Evolutionary conservation across 2,329 filamentous ascomycete species (phyloP).

Genomic region (Scorias spongiosa): DNA sequence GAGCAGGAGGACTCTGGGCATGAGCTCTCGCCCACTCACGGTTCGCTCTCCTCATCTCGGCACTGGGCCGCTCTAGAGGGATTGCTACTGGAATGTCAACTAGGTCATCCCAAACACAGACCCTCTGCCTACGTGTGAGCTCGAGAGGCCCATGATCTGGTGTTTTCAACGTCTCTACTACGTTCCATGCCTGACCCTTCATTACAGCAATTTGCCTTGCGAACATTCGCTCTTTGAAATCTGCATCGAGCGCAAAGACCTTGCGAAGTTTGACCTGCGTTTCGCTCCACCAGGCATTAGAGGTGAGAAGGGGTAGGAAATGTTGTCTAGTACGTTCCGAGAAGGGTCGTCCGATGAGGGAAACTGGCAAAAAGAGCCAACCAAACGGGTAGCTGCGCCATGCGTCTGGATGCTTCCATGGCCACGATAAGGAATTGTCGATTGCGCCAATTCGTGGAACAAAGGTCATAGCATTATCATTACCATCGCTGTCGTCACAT

Average conservation of each 20-base stretch:
- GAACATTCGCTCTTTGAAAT: constrained; percentile 99
- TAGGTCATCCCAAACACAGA: constrained; percentile 95
- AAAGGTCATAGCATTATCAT: constrained; percentile 33
- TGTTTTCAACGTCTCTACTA: constrained; percentile 91
- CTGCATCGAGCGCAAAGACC: constrained; percentile 80
- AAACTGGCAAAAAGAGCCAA: constrained; percentile 94
- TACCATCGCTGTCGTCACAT: constrained; percentile 21
- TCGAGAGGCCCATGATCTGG: constrained; percentile 86
- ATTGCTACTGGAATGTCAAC: constrained; percentile 93
- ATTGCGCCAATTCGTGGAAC: constrained; percentile 77
- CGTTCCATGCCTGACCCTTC: constrained; percentile 99
- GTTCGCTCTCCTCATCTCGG: constrained; percentile 59
- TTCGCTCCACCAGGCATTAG: constrained; percentile 91
- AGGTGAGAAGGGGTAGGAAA: constrained; percentile 89
- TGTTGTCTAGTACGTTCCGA: constrained; percentile 86
- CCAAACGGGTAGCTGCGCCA: constrained; percentile 89
- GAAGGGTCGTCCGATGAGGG: constrained; percentile 89
- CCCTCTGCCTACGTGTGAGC: constrained; percentile 73
- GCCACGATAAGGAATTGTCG: constrained; percentile 95
- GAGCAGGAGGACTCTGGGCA: constrained; percentile 5
- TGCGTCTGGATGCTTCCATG: constrained; percentile 96
- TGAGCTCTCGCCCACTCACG: constrained; percentile 9
- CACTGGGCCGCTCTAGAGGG: constrained; percentile 68
- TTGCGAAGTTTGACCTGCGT: constrained; percentile 74
- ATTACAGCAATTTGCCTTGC: constrained; percentile 96